Evolutionary conservation across 2,329 filamentous ascomycete genomes (phyloP), one percentile per base, ranked within the genome.

Genomic region (Cladophialophora yegresii): DNA sequence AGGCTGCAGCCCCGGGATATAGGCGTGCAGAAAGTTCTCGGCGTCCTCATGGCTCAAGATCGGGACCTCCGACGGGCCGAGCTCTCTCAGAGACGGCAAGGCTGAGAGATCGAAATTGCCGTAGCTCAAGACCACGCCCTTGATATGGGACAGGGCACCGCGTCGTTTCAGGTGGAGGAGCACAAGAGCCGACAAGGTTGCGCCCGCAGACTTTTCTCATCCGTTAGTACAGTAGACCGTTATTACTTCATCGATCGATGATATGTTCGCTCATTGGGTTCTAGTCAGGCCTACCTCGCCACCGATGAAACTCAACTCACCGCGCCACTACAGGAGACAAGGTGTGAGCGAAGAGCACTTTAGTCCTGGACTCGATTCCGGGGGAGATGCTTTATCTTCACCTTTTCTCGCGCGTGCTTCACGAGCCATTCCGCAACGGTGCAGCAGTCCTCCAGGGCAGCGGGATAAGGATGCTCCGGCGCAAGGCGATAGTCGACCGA

Each of bases 401-500:
- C 36, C 16, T 43, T 43, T n/a, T 43, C 36, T 43, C 36, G 16
- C 3, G 36, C n/a, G 58, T 13, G 28, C 26, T 5, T 33, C 16
- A 61, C n/a, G 4, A 43, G 26, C 32, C 26, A 61, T 22, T 36
- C 20, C 5, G 50, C 47, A 12, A 50, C 58, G 36, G 53, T 23
- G 32, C 53, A 23, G 20, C 49, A 54, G 58, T 61, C 58, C 10
- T 61, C 32, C 28, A 32, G 26, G 2, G 30, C 43, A 8, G 58
- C 50, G 12, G 58, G 58, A 13, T 43, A 45, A 40, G 33, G 33
- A 23, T 40, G 30, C 50, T 61, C 58, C 13, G 58, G 58, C 12
- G 58, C 58, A 28, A 61, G 45, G 50, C 58, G 58, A 30, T 61
- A 61, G 30, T 61, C 58, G n/a, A 61, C 58, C 22, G 47, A 54